Conservation (phyloP, 768 basidiomycete genomes). For the Hortiboletus flavorubellus region DNA sequence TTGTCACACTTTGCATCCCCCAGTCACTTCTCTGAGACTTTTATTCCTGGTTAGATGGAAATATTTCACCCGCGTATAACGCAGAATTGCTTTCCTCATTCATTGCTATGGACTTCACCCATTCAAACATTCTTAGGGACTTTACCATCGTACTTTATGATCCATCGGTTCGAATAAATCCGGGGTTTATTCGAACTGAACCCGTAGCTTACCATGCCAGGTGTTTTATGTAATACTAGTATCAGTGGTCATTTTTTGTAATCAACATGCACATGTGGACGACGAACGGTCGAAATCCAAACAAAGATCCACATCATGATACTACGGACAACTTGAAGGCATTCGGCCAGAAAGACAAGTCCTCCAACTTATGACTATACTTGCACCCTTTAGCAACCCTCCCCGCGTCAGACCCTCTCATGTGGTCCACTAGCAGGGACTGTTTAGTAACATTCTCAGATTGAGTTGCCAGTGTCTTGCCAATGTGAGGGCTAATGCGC, state of each 20-base stretch:
- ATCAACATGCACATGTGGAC: too few species aligned
- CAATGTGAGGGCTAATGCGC: neutral
- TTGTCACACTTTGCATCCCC: neutral
- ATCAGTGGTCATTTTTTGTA: too few species aligned
- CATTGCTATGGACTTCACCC: neutral
- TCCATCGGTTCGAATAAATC: too few species aligned
- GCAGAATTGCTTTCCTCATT: neutral
- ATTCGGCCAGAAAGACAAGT: too few species aligned
- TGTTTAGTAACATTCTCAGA: neutral
- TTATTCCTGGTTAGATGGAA: neutral
- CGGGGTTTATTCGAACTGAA: too few species aligned
- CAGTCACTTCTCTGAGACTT: neutral
- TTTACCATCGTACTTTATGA: neutral
- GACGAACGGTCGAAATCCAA: neutral
- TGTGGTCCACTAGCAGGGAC: neutral
- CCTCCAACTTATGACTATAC: neutral
- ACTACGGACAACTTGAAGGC: too few species aligned
- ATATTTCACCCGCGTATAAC: neutral
- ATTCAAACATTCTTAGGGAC: neutral
- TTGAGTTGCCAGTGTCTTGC: neutral
- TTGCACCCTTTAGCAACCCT: neutral
- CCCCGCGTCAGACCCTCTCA: neutral
- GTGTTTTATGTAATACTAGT: neutral
- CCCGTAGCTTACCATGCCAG: too few species aligned
- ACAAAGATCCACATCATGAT: neutral